Percentiles rank a stretch among this genome's conserved stretches.
These are phyloP conservation scores for Krasilnikovozyma curviuscula DNA, from an alignment of 768 basidiomycete genomes.

Conservation along the genomic window DNA sequence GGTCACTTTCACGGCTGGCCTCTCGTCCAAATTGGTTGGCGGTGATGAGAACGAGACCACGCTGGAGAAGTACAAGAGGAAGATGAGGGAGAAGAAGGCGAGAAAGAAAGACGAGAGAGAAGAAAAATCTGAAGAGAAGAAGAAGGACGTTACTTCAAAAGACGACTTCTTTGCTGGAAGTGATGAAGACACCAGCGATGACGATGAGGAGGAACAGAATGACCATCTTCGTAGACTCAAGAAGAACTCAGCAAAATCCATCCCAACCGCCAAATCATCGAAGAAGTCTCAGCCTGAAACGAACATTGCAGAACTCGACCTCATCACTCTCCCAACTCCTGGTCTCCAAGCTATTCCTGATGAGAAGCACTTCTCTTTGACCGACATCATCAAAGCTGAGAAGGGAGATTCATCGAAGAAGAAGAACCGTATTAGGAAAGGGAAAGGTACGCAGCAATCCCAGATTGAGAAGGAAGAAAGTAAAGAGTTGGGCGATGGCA, in stretches of 20 bases:
- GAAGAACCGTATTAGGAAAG: slow-evolving; percentile 27
- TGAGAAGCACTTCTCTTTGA: slow-evolving; percentile 72
- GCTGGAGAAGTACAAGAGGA: slow-evolving; percentile 69
- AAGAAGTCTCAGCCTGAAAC: neutral
- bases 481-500: slow-evolving; percentile 39
- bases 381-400: slow-evolving; percentile 69
- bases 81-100: slow-evolving; percentile 73
- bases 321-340: slow-evolving; percentile 33
- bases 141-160: slow-evolving; percentile 13
- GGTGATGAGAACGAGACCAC: slow-evolving; percentile 49
- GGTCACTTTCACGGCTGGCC: slow-evolving; percentile 79
- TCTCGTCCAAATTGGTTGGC: slow-evolving; percentile 34
- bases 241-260: neutral
- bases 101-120: slow-evolving; percentile 47
- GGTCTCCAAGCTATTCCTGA: slow-evolving; percentile 36
- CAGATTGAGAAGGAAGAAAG: slow-evolving; percentile 39
- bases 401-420: slow-evolving; percentile 33
- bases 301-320: slow-evolving; percentile 7
- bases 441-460: slow-evolving; percentile 2
- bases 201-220: slow-evolving; percentile 26
- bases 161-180: slow-evolving; percentile 89
- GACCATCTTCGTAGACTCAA: neutral
- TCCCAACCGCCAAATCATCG: neutral
- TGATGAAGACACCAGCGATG: slow-evolving; percentile 29
- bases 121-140: slow-evolving; percentile 5